Evolutionary conservation across 1,284 basidiomycete genomes (phyloP), one percentile per base, ranked within the genome.

Genomic region (Malassezia obtusa): DNA sequence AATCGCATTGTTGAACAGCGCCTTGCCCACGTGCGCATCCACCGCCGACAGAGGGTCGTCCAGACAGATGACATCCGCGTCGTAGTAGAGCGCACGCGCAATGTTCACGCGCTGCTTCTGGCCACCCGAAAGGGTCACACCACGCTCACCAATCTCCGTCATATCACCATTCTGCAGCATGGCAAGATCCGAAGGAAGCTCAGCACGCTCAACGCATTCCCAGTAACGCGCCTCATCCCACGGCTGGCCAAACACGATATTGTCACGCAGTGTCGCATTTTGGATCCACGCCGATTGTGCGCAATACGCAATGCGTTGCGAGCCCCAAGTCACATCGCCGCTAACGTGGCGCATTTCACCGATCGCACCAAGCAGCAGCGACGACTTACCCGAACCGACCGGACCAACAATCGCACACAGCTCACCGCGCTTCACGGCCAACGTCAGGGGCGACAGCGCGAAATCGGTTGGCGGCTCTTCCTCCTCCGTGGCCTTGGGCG

Each of bases 201-300:
- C 68, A 28, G 53, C 64, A 7, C 54, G 66, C 51, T 60, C 59
- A 58, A 60, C 51, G 11, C 67, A 67, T 43, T 68, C 60, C 68
- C 62, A 64, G 58, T 78, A 77, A 15, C 77, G 67, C 57, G 83
- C 83, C 48, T 84, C 81, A 38, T 75, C 69, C 41, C 64, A 73
- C 1, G 62, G 54, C 22, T 65, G 67, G 2, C 65, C 82, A 75
- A 83, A 77, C 22, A 71, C 45, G 24, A 74, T 66, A 52, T 74
- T 73, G 62, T 81, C 61, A 48, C 84, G 83, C 59, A 89, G 62
- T 3, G 84, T 82, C 0, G 84, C 82, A 65, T 86, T 87, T 71
- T 89, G 87, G 49, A 92, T 90, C 88, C 89, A 92, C 1, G 88
- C 84, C 22, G 79, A 82, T 72, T 89, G 87, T 3, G 87, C 81